Evolutionary conservation across 2,329 filamentous ascomycete species (phyloP).

Genomic region (Monilinia laxa): DNA sequence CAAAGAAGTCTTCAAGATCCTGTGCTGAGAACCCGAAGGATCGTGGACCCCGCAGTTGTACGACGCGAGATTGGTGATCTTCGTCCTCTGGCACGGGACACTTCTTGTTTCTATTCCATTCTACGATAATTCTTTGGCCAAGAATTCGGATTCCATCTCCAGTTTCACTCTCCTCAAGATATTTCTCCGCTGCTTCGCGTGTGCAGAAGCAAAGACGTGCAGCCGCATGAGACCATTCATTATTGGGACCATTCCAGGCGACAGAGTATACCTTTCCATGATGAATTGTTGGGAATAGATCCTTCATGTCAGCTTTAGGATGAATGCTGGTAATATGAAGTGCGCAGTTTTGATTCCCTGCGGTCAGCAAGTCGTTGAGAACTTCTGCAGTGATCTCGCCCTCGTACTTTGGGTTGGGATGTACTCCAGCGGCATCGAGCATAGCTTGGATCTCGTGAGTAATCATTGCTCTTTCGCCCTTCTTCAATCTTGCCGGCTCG

Average conservation of each 20-base stretch:
- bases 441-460: constrained; percentile 8
- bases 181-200: constrained; percentile 12
- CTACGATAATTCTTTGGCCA: constrained; percentile 18
- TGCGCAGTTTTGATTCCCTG: neutral
- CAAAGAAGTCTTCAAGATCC: constrained; percentile 19
- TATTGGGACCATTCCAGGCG: neutral
- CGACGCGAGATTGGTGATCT: constrained; percentile 23
- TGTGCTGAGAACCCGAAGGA: constrained; percentile 1
- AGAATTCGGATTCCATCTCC: constrained; percentile 24
- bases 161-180: neutral
- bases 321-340: constrained; percentile 13
- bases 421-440: neutral
- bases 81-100: constrained; percentile 5
- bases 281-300: constrained; percentile 3
- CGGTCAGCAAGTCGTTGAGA: neutral
- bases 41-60: constrained; percentile 24
- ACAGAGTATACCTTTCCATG: constrained; percentile 12
- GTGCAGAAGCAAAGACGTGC: constrained; percentile 16
- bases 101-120: constrained; percentile 26
- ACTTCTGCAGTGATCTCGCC: constrained; percentile 16
- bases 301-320: neutral
- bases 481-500: neutral
- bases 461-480: constrained; percentile 1
- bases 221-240: neutral
- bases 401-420: constrained; percentile 17